phyloP scores from a whole-genome alignment of 1,284 basidiomycete genomes.

The Calocybe gambosa region DNA sequence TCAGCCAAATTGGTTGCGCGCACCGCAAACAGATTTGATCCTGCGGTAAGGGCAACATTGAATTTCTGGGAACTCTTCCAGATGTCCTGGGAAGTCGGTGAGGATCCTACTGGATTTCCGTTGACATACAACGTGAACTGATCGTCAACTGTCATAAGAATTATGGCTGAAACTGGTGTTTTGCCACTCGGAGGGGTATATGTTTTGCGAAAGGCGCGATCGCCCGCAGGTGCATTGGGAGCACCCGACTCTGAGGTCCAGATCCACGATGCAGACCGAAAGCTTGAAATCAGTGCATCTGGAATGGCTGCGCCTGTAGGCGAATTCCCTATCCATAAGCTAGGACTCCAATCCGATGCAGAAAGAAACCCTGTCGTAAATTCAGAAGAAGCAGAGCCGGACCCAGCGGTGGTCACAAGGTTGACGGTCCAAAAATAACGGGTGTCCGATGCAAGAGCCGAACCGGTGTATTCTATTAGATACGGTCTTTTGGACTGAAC shows the following conservation, averaged over 20 bases:
- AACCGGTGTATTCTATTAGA: constrained; percentile 20
- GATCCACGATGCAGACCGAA: constrained; percentile 24
- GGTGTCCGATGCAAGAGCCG: constrained; percentile 21
- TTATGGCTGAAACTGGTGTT: constrained; percentile 14
- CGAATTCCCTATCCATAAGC: constrained; percentile 24
- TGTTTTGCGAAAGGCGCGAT: constrained; percentile 24
- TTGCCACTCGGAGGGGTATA: constrained; percentile 21
- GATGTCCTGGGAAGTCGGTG: constrained; percentile 17
- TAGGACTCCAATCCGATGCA: constrained; percentile 19
- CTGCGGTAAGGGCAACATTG: constrained; percentile 5
- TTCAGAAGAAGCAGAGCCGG: constrained; percentile 19
- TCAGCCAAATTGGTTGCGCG: constrained; percentile 19
- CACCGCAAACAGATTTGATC: constrained; percentile 19
- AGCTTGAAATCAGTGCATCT: constrained; percentile 14
- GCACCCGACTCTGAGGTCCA: constrained; percentile 22
- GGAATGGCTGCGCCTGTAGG: constrained; percentile 4
- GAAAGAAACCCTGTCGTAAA: constrained; percentile 24
- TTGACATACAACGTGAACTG: constrained; percentile 22
- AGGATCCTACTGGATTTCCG: constrained; percentile 18
- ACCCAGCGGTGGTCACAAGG: constrained; percentile 19
- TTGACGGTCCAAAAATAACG: constrained; percentile 23
- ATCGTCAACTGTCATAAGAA: constrained; percentile 23
- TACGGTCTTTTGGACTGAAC: constrained; percentile 19
- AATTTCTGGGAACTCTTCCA: constrained; percentile 21
- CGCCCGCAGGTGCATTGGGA: constrained; percentile 20